Base-by-base conservation (phyloP, 148 eudicot genomes). In the Cornus kousa region DNA sequence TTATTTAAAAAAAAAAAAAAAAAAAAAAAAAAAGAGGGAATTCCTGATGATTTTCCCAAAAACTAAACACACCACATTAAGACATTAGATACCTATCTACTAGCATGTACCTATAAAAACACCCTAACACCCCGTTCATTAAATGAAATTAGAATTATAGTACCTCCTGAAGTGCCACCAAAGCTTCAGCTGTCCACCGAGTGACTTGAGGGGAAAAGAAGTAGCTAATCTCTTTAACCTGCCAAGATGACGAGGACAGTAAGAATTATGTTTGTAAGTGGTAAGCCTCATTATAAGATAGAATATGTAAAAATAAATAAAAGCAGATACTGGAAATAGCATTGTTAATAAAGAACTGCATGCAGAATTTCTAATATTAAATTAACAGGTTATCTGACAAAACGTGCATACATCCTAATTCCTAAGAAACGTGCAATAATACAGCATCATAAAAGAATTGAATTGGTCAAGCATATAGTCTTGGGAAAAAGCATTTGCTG, bases 141-240 rank as follows among this genome's bases (percentile, higher is more conserved):
- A 48, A 65, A 65, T 12, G 48, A 76, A 35, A 64, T 28, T 28
- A 68, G 72, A 46, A 14, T 43, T 69, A 33, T 62, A 74, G 46
- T 87, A 94, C 98, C 92, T 90, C 94, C 82, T 92, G 97, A 64
- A 94, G 70, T 24, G 94, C 94, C 72, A 86, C 57, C 46, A 94
- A 64, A 37, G 97, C 98, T 88, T 94, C 92, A 81, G 93, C 94
- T 80, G 86, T 81, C 97, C 98, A 94, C 68, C 94, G 93, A n/a
- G 50, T 71, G 67, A 93, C 67, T 9, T 28, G 19, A 10, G 87
- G 82, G 16, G 92, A 40, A 12, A 79, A 67, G 16, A 17, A 64
- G 76, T 43, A 46, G 69, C 83, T 90, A 60, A 90, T 81, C 83
- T 93, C 97, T 77, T 55, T 93, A 46, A 93, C 97, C 97, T 93